Conservation (phyloP, 768 basidiomycete genomes). For the Tephrocybe sp. region DNA sequence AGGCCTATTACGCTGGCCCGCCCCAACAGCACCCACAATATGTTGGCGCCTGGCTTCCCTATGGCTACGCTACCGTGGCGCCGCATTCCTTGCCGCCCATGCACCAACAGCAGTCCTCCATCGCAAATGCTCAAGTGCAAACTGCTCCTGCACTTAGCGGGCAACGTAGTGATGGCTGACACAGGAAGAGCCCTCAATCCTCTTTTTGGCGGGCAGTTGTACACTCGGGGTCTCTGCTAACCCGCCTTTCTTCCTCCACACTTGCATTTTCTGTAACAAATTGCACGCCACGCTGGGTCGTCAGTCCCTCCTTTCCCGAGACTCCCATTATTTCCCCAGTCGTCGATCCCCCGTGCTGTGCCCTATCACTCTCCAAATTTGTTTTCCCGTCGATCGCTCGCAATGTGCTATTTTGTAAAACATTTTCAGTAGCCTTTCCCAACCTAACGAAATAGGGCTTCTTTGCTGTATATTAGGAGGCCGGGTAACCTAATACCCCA, state of each 20-base stretch:
- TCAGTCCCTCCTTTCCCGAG: slow-evolving; percentile 13
- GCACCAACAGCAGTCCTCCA: slow-evolving; percentile 18
- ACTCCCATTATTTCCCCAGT: slow-evolving; percentile 6
- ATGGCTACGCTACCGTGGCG: slow-evolving; percentile 9
- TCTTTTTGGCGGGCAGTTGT: slow-evolving; percentile 15
- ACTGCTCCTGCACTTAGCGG: not conserved
- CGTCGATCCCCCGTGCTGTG: slow-evolving; percentile 6
- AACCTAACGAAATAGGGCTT: not conserved
- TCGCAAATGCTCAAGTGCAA: slow-evolving; percentile 9
- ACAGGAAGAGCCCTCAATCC: not conserved
- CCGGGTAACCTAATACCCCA: not conserved
- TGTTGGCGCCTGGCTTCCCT: slow-evolving; percentile 1
- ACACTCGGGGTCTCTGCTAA: slow-evolving; percentile 19
- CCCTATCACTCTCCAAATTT: not conserved
- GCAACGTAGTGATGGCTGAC: slow-evolving; percentile 6
- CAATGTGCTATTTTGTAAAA: slow-evolving; percentile 7
- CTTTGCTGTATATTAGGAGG: slow-evolving; percentile 16
- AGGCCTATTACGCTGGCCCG: slow-evolving; percentile 12
- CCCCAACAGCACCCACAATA: slow-evolving; percentile 8
- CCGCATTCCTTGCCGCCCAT: not conserved
- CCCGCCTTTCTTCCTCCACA: slow-evolving; percentile 14
- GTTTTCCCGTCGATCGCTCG: slow-evolving; percentile 6
- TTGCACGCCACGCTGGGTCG: slow-evolving; percentile 6
- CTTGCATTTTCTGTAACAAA: not conserved
- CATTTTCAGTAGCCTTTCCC: slow-evolving; percentile 1